Conservation (phyloP, 2,329 filamentous ascomycete genomes). For the Exophiala sp. region DNA sequence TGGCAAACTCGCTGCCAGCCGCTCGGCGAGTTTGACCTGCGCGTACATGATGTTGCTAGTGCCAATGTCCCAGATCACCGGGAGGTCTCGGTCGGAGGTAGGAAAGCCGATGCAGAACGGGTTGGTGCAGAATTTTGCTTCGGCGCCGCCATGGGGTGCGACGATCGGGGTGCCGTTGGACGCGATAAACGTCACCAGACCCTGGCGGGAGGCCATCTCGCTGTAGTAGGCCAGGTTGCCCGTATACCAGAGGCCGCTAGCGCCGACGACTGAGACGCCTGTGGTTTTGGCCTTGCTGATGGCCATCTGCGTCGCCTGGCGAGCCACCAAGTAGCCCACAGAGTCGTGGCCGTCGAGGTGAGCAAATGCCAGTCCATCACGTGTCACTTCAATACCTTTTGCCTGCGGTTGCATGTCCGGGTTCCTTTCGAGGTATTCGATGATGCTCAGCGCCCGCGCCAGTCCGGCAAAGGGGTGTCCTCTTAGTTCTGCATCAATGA, state of each 20-base stretch:
- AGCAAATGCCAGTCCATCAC: slow-evolving; percentile 5
- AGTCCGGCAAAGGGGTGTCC: slow-evolving; percentile 10
- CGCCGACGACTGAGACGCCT: slow-evolving; percentile 42
- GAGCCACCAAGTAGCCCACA: slow-evolving; percentile 10
- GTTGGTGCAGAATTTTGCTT: slow-evolving; percentile 17
- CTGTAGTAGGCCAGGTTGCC: slow-evolving; percentile 14
- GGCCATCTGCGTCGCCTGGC: slow-evolving; percentile 6
- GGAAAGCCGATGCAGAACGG: slow-evolving; percentile 17
- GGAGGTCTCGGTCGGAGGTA: neutral
- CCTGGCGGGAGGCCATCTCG: slow-evolving; percentile 10
- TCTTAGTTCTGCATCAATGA: slow-evolving; percentile 14
- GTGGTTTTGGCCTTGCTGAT: slow-evolving; percentile 6
- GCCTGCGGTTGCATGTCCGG: neutral
- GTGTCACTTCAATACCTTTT: slow-evolving; percentile 7
- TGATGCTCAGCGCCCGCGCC: slow-evolving; percentile 11
- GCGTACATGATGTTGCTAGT: slow-evolving; percentile 17
- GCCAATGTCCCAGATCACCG: slow-evolving; percentile 17
- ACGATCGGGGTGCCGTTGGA: slow-evolving; percentile 14
- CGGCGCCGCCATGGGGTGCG: slow-evolving; percentile 11
- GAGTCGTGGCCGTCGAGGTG: slow-evolving; percentile 12
- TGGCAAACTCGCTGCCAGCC: slow-evolving; percentile 7
- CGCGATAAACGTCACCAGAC: slow-evolving; percentile 10
- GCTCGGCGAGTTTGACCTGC: slow-evolving; percentile 7
- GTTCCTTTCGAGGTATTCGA: slow-evolving; percentile 6
- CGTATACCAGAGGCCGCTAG: slow-evolving; percentile 38